A percentile compares a stretch with the other conserved stretches of the same genome.
Conservation (phyloP, 805 yeast species). For the Hyphopichia homilentoma region DNA sequence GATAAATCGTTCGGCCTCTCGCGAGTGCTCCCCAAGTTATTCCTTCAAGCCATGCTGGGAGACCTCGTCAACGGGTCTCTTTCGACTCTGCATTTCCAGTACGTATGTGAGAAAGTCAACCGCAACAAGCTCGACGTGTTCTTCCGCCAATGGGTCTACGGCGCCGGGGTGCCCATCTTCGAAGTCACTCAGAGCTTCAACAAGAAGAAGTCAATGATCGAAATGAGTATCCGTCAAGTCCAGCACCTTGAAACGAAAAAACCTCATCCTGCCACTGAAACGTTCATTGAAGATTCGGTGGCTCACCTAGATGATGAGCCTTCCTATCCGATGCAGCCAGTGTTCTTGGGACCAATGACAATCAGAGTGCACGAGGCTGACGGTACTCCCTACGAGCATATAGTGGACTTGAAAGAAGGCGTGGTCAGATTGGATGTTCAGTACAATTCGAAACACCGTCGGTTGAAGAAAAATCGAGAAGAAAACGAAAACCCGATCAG, state of each 20-base stretch:
- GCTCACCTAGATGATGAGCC: slow-evolving; percentile 41
- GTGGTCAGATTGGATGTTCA: slow-evolving; percentile 88
- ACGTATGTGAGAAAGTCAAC: slow-evolving; percentile 92
- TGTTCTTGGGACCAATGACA: slow-evolving; percentile 93
- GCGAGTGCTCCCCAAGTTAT: slow-evolving; percentile 86
- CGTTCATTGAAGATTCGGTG: slow-evolving; percentile 45
- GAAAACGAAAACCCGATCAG: slow-evolving; percentile 37
- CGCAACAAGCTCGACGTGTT: slow-evolving; percentile 78
- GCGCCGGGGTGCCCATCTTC: slow-evolving; percentile 85
- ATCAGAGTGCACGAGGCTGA: slow-evolving; percentile 96
- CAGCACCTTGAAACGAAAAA: slow-evolving; percentile 59
- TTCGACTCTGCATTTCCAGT: slow-evolving; percentile 81
- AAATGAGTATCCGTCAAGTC: slow-evolving; percentile 89
- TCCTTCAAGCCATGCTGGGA: slow-evolving; percentile 93
- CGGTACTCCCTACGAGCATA: slow-evolving; percentile 98
- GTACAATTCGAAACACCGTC: slow-evolving; percentile 88
- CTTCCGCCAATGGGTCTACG: slow-evolving; percentile 91
- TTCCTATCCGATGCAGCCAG: slow-evolving; percentile 37
- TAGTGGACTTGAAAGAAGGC: slow-evolving; percentile 83
- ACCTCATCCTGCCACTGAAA: slow-evolving; percentile 31
- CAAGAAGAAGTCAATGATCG: slow-evolving; percentile 89
- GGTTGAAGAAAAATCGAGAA: slow-evolving; percentile 62
- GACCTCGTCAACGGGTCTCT: slow-evolving; percentile 76
- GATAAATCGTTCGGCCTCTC: slow-evolving; percentile 91
- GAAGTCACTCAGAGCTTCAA: slow-evolving; percentile 89